phyloP scores from a whole-genome alignment of 2,329 filamentous ascomycete species.

The Aspergillus terreus region DNA sequence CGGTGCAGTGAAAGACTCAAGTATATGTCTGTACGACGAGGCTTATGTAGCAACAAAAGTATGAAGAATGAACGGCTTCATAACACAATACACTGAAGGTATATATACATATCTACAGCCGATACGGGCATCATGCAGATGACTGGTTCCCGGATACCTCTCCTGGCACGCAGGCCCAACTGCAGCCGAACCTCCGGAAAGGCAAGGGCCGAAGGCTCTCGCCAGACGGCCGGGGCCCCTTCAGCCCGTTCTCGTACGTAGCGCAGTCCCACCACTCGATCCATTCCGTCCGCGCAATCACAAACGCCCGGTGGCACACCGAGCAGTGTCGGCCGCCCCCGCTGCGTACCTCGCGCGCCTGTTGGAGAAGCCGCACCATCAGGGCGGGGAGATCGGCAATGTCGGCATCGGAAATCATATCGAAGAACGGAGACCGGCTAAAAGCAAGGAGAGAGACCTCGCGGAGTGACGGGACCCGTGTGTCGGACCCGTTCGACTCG shows the following conservation, averaged over 20 bases:
- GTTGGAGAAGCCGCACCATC: constrained; percentile 33
- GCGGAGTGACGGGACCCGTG: constrained; percentile 38
- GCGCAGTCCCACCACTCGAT: constrained; percentile 44
- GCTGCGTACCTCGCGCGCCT: constrained; percentile 31
- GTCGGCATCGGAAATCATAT: constrained; percentile 34
- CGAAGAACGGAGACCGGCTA: constrained; percentile 33
- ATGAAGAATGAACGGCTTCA: too few species aligned
- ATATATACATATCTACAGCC: background rate
- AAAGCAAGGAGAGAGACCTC: constrained; percentile 41
- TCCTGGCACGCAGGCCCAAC: constrained; percentile 35
- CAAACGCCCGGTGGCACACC: constrained; percentile 37
- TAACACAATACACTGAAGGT: background rate
- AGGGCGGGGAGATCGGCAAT: constrained; percentile 30
- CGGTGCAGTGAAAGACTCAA: constrained; percentile 20
- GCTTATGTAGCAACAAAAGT: too few species aligned
- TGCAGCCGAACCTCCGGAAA: constrained; percentile 39
- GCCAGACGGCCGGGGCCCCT: constrained; percentile 26
- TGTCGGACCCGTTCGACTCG: constrained; percentile 4
- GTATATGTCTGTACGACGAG: background rate
- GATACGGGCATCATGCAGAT: background rate
- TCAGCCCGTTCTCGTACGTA: constrained; percentile 36
- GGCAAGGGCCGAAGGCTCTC: constrained; percentile 36
- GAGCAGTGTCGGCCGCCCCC: constrained; percentile 39
- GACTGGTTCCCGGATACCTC: background rate
- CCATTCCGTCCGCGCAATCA: constrained; percentile 42